Base-by-base conservation (phyloP, 331 rosid genomes). In the Malus hybrid region DNA sequence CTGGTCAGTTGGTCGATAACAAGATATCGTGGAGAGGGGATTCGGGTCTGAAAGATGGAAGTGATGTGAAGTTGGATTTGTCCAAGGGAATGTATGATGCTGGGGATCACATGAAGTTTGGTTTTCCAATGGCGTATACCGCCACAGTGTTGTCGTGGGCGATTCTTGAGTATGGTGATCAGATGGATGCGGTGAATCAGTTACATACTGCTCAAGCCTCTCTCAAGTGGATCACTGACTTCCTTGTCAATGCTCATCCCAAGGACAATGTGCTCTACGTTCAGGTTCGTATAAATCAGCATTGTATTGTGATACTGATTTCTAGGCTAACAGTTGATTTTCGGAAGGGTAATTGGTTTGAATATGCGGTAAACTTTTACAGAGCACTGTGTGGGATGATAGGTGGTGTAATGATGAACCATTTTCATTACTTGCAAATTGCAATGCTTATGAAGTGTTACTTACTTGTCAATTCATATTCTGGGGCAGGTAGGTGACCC, bases 81-180 rank as follows among this genome's bases (percentile, higher is more conserved):
- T n/a, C 96, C 7, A 95, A 92, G 75, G 99, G 99, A 76, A 84
- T 95, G 98, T 95, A 81, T 65, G 99, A 95, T 75, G 96, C 99
- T 4, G 99, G 99, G 71, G 99, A 95, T 88, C 89, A 84, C 59
- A 89, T 95, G 86, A 95, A 95, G 85, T 95, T 95, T 77, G 97
- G 96, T 76, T 89, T 95, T 76, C 99, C 99, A 0, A 81, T 95
- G 97, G 97, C 99, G 61, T 95, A 79, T 72, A 92, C 97, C 61
- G 99, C 97, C 39, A 77, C 97, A 0, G 96, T 95, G 69, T 79
- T 95, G 83, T 95, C 99, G 1, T 95, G 99, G 99, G 39, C 93
- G 46, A 95, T 95, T 72, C 93, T 92, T 5, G 99, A 95, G 81
- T 95, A 95, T 67, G 99, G 99, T 77, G 92, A 89, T 78, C 97